Base-by-base conservation (phyloP, 164 flowering plant species). In the Chloranthus sessilifolius region DNA sequence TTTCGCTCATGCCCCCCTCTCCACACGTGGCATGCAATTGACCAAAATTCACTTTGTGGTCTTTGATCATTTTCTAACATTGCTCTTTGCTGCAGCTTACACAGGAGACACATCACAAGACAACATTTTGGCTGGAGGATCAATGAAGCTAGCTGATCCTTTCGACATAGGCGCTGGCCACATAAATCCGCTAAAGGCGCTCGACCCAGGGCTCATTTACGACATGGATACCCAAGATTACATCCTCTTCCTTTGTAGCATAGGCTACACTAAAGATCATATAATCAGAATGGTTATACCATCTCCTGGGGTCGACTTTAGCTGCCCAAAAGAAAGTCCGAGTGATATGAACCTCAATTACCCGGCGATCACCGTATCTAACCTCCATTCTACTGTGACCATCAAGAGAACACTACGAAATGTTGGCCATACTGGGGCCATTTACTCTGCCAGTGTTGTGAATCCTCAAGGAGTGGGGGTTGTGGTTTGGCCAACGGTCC, bases 141-240 rank as follows among this genome's bases (percentile, higher is more conserved):
- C 79, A n/a, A 55, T 40, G 55, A 65, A 78, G 56, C 53, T 43
- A 0, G 55, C 70, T 0, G 68, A 76, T 51, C 72, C 86, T 1
- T 85, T 85, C 5, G 94, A 79, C 70, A 38, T 80, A 6, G 88
- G 94, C 6, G 80, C 79, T 4, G 94, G 94, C 48, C 88, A 85
- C 50, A 56, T 80, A 33, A 67, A 80, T 52, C 94, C 94, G 23
- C 2, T 67, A n/a, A 67, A 54, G 41, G 88, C 88, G 11, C 50
- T 85, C 49, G 77, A 85, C 60, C 94, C 88, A 4, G 88, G 94
- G 1, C 76, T 85, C 1, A 59, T 85, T 4, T 85, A 81, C 22
- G 86, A 81, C 68, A 62, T 64, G 68, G 63, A 68, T 43, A 43
- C 74, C 3, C 15, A 20, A 6, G 94, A 85, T 53, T 76, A 82